Conservation (phyloP, 495 filamentous ascomycete species). For the Aspergillus funiculosus region DNA sequence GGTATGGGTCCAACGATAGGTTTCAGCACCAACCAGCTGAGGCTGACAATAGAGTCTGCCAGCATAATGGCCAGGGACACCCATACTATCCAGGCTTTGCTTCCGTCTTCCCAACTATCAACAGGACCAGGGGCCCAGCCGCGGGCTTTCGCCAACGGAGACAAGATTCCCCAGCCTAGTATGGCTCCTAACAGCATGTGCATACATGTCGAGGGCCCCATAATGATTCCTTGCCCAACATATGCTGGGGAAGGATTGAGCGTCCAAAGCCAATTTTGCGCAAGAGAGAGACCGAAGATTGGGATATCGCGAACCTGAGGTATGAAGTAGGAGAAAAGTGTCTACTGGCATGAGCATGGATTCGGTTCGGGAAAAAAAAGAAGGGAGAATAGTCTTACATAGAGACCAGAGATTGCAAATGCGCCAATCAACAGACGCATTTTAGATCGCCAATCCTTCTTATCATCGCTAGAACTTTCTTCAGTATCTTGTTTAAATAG, state of each 20-base stretch:
- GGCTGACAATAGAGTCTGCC: slow-evolving; percentile 80
- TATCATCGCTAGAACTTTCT: slow-evolving; percentile 27
- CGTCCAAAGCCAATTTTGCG: slow-evolving; percentile 85
- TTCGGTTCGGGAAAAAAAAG: background rate
- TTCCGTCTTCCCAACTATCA: slow-evolving; percentile 79
- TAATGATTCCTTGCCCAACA: slow-evolving; percentile 73
- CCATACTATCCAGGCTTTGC: slow-evolving; percentile 99
- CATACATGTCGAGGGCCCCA: slow-evolving; percentile 83
- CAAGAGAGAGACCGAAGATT: slow-evolving; percentile 69
- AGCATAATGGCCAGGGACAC: slow-evolving; percentile 93
- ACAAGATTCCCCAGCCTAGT: slow-evolving; percentile 86
- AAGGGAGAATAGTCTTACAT: slow-evolving; percentile 29
- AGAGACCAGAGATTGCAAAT: slow-evolving; percentile 52
- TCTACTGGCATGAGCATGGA: slow-evolving; percentile 42
- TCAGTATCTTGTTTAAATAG: slow-evolving; percentile 23
- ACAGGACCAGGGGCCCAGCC: slow-evolving; percentile 90
- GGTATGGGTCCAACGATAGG: slow-evolving; percentile 47
- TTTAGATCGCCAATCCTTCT: slow-evolving; percentile 56
- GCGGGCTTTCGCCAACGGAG: slow-evolving; percentile 74
- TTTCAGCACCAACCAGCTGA: slow-evolving; percentile 70
- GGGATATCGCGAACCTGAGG: slow-evolving; percentile 80
- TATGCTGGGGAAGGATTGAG: slow-evolving; percentile 94
- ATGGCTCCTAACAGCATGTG: slow-evolving; percentile 94
- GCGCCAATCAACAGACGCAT: slow-evolving; percentile 54
- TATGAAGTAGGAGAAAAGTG: slow-evolving; percentile 86